phyloP scores from a whole-genome alignment of 208 protist genomes.

The Entamoeba dispar region DNA sequence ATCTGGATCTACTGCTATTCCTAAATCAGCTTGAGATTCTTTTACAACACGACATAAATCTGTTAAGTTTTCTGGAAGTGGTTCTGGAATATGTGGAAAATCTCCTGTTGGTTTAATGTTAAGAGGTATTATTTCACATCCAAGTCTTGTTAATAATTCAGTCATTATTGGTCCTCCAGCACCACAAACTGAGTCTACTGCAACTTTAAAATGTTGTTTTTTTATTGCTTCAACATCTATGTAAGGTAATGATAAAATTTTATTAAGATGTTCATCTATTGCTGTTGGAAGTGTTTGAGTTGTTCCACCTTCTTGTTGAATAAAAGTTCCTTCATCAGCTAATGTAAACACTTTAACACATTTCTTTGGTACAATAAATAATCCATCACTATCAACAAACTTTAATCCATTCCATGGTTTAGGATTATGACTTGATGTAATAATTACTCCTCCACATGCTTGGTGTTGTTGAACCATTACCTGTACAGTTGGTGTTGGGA shows the following conservation, averaged over 20 bases:
- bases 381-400: slow-evolving; percentile 43
- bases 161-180: slow-evolving; percentile 40
- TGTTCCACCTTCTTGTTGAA: background rate
- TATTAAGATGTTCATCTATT: slow-evolving; percentile 24
- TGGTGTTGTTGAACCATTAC: slow-evolving; percentile 26
- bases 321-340: slow-evolving; percentile 18
- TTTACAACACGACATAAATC: slow-evolving; percentile 36
- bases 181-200: slow-evolving; percentile 38
- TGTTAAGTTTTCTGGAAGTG: slow-evolving; percentile 37
- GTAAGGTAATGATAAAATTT: slow-evolving; percentile 29
- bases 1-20: slow-evolving; percentile 47
- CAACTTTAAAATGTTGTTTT: slow-evolving; percentile 28
- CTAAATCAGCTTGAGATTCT: slow-evolving; percentile 32
- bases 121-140: slow-evolving; percentile 26
- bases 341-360: slow-evolving; percentile 30
- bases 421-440: slow-evolving; percentile 46
- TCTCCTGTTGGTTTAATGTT: slow-evolving; percentile 38
- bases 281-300: background rate
- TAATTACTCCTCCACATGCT: slow-evolving; percentile 36
- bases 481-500: slow-evolving; percentile 49
- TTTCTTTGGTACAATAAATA: slow-evolving; percentile 37
- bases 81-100: slow-evolving; percentile 45
- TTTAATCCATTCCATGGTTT: slow-evolving; percentile 46
- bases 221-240: slow-evolving; percentile 27
- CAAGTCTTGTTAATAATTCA: slow-evolving; percentile 24